Conservation (phyloP, 176 grass and related monocot species). For the Juncus effusus region DNA sequence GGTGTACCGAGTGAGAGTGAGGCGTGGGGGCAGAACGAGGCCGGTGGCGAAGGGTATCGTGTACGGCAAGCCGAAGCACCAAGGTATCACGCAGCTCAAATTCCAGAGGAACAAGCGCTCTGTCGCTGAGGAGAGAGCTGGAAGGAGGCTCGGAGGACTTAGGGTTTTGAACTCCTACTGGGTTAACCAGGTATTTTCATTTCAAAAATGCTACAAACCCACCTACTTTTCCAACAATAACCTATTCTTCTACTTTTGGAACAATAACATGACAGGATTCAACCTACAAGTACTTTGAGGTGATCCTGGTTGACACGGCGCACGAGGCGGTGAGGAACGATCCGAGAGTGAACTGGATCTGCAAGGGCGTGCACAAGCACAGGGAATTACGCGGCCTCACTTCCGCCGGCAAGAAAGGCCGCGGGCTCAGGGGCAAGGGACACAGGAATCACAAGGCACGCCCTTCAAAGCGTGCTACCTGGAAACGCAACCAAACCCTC, state of each 20-base stretch:
- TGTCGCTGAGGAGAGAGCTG: conserved; percentile 89
- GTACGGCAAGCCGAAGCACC: conserved; percentile 69
- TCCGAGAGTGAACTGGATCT: conserved; percentile 81
- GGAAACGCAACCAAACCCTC: background rate
- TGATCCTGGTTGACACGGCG: conserved; percentile 45
- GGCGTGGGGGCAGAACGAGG: conserved; percentile 75
- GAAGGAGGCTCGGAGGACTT: conserved; percentile 67
- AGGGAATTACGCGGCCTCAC: conserved; percentile 82
- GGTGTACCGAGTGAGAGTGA: conserved; percentile 32
- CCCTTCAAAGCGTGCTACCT: too few species aligned
- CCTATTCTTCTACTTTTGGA: too few species aligned
- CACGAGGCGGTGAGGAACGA: conserved; percentile 62
- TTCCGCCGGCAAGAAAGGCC: conserved; percentile 78
- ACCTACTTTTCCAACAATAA: too few species aligned
- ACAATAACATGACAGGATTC: conserved; percentile 4
- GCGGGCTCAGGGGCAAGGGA: conserved; percentile 85
- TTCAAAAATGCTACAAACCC: too few species aligned
- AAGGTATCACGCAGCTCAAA: conserved; percentile 86
- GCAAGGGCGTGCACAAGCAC: conserved; percentile 78
- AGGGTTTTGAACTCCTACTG: conserved; percentile 88
- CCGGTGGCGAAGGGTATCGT: conserved; percentile 35
- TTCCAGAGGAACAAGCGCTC: conserved; percentile 96
- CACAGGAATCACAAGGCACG: conserved; percentile 23
- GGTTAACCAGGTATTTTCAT: conserved; percentile 61
- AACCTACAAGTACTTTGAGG: conserved; percentile 6